Evolutionary conservation across 2,329 filamentous ascomycete genomes (phyloP).

Genomic region (Rhynchosporium graminicola): DNA sequence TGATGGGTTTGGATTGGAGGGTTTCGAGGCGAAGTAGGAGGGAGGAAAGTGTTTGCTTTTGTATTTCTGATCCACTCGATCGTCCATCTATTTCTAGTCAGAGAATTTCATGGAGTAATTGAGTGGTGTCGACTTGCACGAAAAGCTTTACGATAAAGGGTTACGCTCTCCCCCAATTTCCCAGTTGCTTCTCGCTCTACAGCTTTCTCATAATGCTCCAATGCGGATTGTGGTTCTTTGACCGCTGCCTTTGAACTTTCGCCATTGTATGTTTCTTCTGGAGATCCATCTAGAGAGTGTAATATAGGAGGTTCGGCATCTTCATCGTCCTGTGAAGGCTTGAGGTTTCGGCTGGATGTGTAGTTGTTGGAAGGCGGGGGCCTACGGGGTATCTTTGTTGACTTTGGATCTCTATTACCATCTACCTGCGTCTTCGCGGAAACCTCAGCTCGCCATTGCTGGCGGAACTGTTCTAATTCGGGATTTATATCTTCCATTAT

Average conservation of each 20-base stretch:
- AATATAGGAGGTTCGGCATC: constrained; percentile 22
- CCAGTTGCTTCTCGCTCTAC: constrained; percentile 86
- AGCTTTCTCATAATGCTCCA: constrained; percentile 91
- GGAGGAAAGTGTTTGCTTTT: constrained; percentile 88
- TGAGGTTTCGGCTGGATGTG: constrained; percentile 19
- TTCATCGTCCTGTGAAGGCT: constrained; percentile 26
- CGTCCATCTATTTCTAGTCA: constrained; percentile 65
- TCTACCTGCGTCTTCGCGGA: constrained; percentile 34
- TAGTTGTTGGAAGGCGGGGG: constrained; percentile 27
- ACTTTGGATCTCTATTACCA: constrained; percentile 25
- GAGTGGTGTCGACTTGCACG: constrained; percentile 54
- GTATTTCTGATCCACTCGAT: constrained; percentile 80
- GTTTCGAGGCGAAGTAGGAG: constrained; percentile 51
- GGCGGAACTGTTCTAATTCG: constrained; percentile 83
- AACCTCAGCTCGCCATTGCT: constrained; percentile 78
- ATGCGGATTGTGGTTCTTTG: constrained; percentile 67
- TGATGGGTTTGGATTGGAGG: constrained; percentile 41
- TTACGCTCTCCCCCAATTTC: constrained; percentile 83
- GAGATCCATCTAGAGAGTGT: constrained; percentile 21
- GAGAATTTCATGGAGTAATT: background rate
- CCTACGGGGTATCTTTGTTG: constrained; percentile 28
- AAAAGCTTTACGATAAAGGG: constrained; percentile 87
- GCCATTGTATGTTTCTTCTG: constrained; percentile 3
- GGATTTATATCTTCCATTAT: constrained; percentile 52
- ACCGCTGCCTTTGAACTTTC: constrained; percentile 23